phyloP scores from a whole-genome alignment of 1,284 basidiomycete genomes.

The Trichosporon coremiiforme region DNA sequence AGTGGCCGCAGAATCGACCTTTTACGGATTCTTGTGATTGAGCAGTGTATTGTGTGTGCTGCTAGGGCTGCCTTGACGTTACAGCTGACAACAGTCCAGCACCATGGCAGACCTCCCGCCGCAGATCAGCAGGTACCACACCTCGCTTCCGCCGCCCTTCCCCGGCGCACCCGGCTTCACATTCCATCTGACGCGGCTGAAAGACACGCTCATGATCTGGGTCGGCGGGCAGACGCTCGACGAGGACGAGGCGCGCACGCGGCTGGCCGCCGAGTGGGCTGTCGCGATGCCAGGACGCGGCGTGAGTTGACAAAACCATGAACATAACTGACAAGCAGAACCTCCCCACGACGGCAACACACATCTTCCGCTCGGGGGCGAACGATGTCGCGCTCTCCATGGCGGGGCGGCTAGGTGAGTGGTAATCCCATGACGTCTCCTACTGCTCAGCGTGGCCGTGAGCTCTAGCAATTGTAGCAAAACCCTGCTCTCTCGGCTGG shows the following conservation, averaged over 20 bases:
- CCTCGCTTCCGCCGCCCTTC: conserved; percentile 40
- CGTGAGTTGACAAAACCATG: conserved; percentile 45
- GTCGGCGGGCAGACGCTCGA: conserved; percentile 62
- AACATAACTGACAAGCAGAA: conserved; percentile 37
- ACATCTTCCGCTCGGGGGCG: conserved; percentile 66
- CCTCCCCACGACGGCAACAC: conserved; percentile 63
- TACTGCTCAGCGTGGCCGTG: no score
- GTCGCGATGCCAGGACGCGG: conserved; percentile 72
- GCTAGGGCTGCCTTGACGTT: background rate
- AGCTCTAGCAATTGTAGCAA: no score
- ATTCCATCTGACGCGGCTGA: conserved; percentile 69
- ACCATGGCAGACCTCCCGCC: conserved; percentile 25
- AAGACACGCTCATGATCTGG: conserved; percentile 80
- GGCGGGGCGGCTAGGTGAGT: conserved; percentile 75
- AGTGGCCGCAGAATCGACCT: no score
- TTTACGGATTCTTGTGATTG: no score
- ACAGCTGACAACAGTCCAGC: background rate
- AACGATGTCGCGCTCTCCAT: conserved; percentile 70
- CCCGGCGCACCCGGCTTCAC: conserved; percentile 63
- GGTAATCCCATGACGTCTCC: no score
- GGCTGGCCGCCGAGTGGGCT: conserved; percentile 74
- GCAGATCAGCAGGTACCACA: conserved; percentile 41
- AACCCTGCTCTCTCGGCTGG: no score
- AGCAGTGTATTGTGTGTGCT: background rate
- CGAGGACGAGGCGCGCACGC: conserved; percentile 57